Evolutionary conservation across 306 rosid genomes (phyloP).

Genomic region (Cucurbita pepo): DNA sequence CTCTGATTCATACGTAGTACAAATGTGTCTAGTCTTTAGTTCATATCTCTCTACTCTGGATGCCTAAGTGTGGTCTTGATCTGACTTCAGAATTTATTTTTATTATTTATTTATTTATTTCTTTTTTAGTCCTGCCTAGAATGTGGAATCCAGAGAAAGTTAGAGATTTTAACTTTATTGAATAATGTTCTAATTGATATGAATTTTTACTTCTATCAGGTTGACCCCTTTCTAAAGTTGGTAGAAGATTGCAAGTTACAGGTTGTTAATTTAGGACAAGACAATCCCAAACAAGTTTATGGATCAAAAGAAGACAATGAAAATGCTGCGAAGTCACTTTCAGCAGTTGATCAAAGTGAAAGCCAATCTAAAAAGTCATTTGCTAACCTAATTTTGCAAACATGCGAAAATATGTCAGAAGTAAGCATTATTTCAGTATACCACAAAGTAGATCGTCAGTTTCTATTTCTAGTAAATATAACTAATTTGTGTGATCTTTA

Average conservation of each 20-base stretch:
- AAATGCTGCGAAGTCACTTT: constrained; percentile 30
- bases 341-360: constrained; percentile 15
- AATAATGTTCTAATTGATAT: neutral
- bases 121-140: neutral
- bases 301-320: constrained; percentile 67
- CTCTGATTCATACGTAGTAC: neutral
- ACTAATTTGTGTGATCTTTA: neutral
- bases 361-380: constrained; percentile 27
- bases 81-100: neutral
- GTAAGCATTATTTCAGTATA: constrained; percentile 14
- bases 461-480: neutral
- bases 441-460: neutral
- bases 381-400: constrained; percentile 35
- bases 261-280: constrained; percentile 15
- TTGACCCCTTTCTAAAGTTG: constrained; percentile 64
- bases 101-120: too few species aligned
- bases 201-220: constrained; percentile 15
- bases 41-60: neutral
- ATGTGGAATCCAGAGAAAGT: neutral
- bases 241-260: constrained; percentile 52
- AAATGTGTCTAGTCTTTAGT: neutral
- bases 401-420: constrained; percentile 24
- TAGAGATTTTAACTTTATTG: neutral
- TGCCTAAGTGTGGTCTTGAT: neutral
- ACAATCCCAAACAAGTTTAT: constrained; percentile 17